Percentiles rank a stretch among this genome's conserved stretches.
Conservation (phyloP, 208 protist genomes). For the Acanthamoeba quina region DNA sequence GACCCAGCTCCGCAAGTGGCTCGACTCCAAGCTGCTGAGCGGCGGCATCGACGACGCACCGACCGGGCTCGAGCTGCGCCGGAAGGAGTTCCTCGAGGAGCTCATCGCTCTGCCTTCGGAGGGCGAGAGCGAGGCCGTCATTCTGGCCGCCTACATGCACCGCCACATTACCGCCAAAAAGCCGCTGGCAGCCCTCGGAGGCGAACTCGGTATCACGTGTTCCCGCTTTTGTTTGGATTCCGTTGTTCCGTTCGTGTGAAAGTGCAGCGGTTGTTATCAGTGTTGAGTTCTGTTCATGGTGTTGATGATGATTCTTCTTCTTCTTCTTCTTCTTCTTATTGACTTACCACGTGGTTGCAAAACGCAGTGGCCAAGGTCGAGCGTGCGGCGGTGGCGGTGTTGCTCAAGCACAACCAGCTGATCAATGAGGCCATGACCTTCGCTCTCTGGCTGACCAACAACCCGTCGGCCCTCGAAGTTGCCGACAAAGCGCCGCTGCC, state of each 20-base stretch:
- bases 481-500: constrained; percentile 4
- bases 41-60: not conserved
- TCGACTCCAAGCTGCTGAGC: constrained; percentile 58
- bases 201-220: not conserved
- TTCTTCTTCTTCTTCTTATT: not conserved
- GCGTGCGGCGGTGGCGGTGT: constrained; percentile 10
- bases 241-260: too few relatives aligned
- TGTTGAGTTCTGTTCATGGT: too few relatives aligned
- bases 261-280: too few relatives aligned
- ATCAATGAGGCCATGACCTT: constrained; percentile 75
- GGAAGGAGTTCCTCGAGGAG: constrained; percentile 45
- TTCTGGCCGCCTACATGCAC: constrained; percentile 68
- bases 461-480: constrained; percentile 2
- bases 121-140: constrained; percentile 19
- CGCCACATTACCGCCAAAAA: constrained; percentile 66
- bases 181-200: constrained; percentile 38
- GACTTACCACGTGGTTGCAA: not conserved
- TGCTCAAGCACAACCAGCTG: constrained; percentile 70
- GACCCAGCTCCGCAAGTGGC: constrained; percentile 15
- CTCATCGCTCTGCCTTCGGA: constrained; percentile 32
- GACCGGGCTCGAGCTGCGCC: constrained; percentile 7
- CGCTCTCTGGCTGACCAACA: constrained; percentile 52
- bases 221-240: too few relatives aligned
- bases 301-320: too few relatives aligned
- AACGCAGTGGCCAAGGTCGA: constrained; percentile 56